Evolutionary conservation across 768 basidiomycete species (phyloP), one percentile per base, ranked within the genome.

Genomic region (Russula griseocarnosa): DNA sequence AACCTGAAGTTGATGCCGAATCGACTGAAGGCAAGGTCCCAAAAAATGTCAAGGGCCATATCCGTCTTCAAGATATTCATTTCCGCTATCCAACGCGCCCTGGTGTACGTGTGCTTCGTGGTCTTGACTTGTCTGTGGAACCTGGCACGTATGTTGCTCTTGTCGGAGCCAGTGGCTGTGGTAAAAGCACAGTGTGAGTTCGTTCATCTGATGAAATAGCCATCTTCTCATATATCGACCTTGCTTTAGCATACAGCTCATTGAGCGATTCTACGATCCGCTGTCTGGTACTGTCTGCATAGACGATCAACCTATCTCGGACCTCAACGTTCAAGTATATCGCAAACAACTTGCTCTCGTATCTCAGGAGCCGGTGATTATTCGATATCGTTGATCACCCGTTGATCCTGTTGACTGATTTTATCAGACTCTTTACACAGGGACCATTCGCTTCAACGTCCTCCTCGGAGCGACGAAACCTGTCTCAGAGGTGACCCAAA

Each of bases 61-160:
- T 95, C 58, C 80, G 79, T 11, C 81, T 95, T 62, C 85, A 93
- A 71, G 79, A 87, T 62, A 79, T 95, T 28, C 83, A 86, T 70
- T 95, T 96, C 81, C 83, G 89, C 18, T 95, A 95, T 74, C 94
- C 94, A 0, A 90, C 89, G 7, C 79, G 94, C 42, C 88, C 89
- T 55, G 83, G 83, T 68, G 85, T 90, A 14, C 87, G 87, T 54
- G 91, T 96, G 20, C 76, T 96, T 64, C 86, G 89, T 47, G 87
- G 83, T 52, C 78, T 96, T 20, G 84, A 81, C 6, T 69, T 90
- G 50, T 79, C 82, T 50, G 81, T 88, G 20, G 79, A 86, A 67
- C 86, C 88, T 8, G 88, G 88, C 32, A 89, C 86, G 24, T 91
- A 86, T 54, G 82, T 92, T 56, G 90, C 90, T 1, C 77, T 91